Base-by-base conservation (phyloP, 2,329 filamentous ascomycete species). In the Fusarium agapanthi region DNA sequence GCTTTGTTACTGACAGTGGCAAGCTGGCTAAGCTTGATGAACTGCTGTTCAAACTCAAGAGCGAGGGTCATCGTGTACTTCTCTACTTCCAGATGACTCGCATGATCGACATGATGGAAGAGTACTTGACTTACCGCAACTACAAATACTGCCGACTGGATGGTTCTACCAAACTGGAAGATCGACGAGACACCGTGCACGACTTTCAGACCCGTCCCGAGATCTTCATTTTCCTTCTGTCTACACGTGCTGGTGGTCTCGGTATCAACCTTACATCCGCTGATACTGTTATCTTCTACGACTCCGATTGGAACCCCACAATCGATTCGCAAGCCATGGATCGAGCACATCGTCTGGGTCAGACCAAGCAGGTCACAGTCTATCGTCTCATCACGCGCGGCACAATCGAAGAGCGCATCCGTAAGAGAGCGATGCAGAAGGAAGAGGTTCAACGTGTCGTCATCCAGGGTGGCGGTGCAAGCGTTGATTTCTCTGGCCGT, bases 41-140 rank as follows among this genome's bases (percentile, higher is more conserved):
- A 74, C 87, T 99, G 24, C 88, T 99, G 20, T 93, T 93, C 80
- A 89, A 95, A 81, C 91, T 99, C 78, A 99, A 98, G 87, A 92
- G 94, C 70, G 93, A 93, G 71, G 93, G 93, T 40, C 96, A 99
- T 77, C 95, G 96, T 79, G 96, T 99, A 28, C 87, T 99, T 60
- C 86, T 99, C 26, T 99, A 99, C 87, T 99, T 99, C 93, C 96
- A 99, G 86, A 99, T 99, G 96, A 99, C 96, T 8, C 93, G 94
- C 79, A 99, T 99, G 96, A 98, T 99, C 79, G 95, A 99, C 81
- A 86, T 99, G 68, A 98, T 98, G 93, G 96, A 99, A 82, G 96
- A 99, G 83, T 99, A 98, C 77, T 87, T 99, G 66, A 98, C 96
- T 1, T 98, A 98, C 85, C 94, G 96, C 81, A 98, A 98, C 84